Percentiles rank a stretch among this genome's conserved stretches.
Conservation (phyloP, 2,329 filamentous ascomycete species). For the Colletotrichum sp. region DNA sequence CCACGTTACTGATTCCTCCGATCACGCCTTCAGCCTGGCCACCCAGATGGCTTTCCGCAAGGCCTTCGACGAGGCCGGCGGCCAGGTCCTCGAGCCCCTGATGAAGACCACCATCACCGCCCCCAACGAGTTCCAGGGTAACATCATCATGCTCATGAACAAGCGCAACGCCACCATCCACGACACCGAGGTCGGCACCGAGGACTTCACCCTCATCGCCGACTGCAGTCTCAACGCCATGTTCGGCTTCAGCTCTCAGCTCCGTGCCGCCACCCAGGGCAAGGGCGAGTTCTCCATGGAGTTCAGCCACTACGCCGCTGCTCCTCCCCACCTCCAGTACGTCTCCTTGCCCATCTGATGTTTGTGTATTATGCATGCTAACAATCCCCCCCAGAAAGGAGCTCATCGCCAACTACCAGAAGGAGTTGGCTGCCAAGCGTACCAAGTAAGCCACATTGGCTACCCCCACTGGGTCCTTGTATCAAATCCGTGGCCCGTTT, state of each 20-base stretch:
- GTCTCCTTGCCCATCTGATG: constrained; percentile 34
- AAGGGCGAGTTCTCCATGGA: constrained; percentile 99
- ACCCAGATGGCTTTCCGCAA: constrained; percentile 97
- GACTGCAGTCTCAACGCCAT: constrained; percentile 96
- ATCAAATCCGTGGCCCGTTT: background rate
- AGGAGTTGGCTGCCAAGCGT: constrained; percentile 62
- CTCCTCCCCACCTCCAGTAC: constrained; percentile 88
- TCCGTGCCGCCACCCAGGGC: constrained; percentile 92
- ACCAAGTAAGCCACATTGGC: constrained; percentile 45
- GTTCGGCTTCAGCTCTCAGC: constrained; percentile 94
- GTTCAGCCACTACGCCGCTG: constrained; percentile 92
- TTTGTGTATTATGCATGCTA: constrained; percentile 25
- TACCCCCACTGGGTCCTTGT: background rate
- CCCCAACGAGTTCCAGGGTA: constrained; percentile 96
- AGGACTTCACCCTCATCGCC: constrained; percentile 91
- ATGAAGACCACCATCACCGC: constrained; percentile 99
- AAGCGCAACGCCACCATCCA: constrained; percentile 95
- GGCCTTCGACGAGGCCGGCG: constrained; percentile 81
- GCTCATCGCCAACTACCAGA: constrained; percentile 62
- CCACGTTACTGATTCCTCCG: constrained; percentile 96
- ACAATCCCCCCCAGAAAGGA: constrained; percentile 53
- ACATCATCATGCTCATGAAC: constrained; percentile 92
- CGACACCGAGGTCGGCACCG: constrained; percentile 90
- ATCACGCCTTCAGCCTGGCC: constrained; percentile 93
- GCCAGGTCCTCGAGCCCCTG: constrained; percentile 88